Evolutionary conservation across 371 early-diverging fungal species (phyloP), one percentile per base, ranked within the genome.

Genomic region (Nosema bombycis): DNA sequence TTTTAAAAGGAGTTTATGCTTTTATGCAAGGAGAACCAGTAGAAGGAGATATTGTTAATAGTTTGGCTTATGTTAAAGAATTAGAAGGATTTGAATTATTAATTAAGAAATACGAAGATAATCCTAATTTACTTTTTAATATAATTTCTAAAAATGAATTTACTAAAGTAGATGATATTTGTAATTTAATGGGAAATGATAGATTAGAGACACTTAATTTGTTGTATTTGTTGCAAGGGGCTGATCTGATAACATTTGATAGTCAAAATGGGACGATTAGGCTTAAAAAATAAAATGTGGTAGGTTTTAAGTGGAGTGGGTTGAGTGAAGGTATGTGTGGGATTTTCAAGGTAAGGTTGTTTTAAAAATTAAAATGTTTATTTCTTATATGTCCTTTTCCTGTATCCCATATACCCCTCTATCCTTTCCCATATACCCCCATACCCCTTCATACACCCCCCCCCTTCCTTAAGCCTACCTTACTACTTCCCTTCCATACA

Each of bases 201-300:
- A 70, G 46, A 29, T 18, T 38, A 18, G n/a, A 15, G 2, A 33
- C 78, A 29, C 62, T 81, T 6, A 58, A 66, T 26, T 65, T 75
- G 30, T 65, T 81, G 23, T 81, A 81, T 72, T 61, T 71, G 4
- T 32, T 81, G 24, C 30, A 32, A 21, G 57, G 36, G 3, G 70
- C 61, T 28, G 78, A 67, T 23, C 73, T 81, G 14, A 32, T 81
- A 29, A 30, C 28, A 18, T 81, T 63, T 55, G 75, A 81, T 34
- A 72, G 77, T 38, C 18, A 67, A 24, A 37, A 12, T 23, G 81
- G 64, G 34, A 54, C 23, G 4, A 70, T 80, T 33, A 56, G 21
- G 1, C 24, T 80, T 10, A 65, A 75, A 34, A 72, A 65, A 65
- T 74, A 54, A 26, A 14, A 54, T 14, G 21, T 54, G 21, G 21